phyloP scores from a whole-genome alignment of 805 yeast genomes.

The Teunomyces aglyptinius region DNA sequence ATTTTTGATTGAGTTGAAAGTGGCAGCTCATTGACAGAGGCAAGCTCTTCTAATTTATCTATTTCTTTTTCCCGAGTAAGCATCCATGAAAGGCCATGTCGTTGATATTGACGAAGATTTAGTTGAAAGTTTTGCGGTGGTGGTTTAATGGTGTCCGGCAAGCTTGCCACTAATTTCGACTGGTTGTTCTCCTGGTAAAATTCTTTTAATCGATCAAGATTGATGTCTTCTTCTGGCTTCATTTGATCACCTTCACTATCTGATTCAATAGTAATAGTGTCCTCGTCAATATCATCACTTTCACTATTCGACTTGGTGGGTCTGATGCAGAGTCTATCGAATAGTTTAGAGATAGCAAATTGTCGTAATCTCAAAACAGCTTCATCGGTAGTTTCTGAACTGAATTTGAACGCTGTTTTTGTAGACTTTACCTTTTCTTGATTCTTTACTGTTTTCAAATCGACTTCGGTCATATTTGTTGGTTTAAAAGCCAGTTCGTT shows the following conservation, averaged over 20 bases:
- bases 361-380: slow-evolving; percentile 51
- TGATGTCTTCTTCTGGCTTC: slow-evolving; percentile 39
- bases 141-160: slow-evolving; percentile 64
- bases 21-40: slow-evolving; percentile 13
- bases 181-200: slow-evolving; percentile 74
- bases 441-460: slow-evolving; percentile 16
- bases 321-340: slow-evolving; percentile 46
- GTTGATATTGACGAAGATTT: slow-evolving; percentile 72
- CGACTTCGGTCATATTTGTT: slow-evolving; percentile 7
- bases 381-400: slow-evolving; percentile 54
- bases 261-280: slow-evolving; percentile 7
- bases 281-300: slow-evolving; percentile 3
- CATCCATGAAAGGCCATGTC: slow-evolving; percentile 88
- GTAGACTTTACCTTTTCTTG: slow-evolving; percentile 13
- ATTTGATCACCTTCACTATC: slow-evolving; percentile 13
- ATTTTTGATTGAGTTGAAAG: slow-evolving; percentile 27
- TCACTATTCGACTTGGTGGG: slow-evolving; percentile 16
- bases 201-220: slow-evolving; percentile 70
- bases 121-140: slow-evolving; percentile 50
- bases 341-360: slow-evolving; percentile 52
- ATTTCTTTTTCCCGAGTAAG: slow-evolving; percentile 70
- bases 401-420: slow-evolving; percentile 22
- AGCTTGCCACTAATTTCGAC: slow-evolving; percentile 49
- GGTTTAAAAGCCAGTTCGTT: slow-evolving; percentile 35
- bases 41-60: slow-evolving; percentile 37